Conservation (phyloP, 1,284 basidiomycete genomes). For the Lentinus polychrous region DNA sequence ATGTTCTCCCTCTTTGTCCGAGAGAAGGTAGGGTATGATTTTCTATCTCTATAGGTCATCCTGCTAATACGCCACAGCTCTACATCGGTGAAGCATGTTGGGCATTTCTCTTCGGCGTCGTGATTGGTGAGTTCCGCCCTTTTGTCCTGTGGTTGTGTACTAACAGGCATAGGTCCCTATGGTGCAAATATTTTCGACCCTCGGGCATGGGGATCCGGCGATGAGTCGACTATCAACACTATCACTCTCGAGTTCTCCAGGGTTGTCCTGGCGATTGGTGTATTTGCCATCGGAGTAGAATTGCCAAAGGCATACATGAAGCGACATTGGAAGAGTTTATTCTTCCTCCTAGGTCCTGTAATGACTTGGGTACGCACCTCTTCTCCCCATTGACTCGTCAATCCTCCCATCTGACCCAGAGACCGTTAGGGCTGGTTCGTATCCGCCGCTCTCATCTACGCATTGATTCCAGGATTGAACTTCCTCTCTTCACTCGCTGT, state of each 20-base stretch:
- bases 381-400: conserved; percentile 1
- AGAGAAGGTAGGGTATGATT: conserved; percentile 56
- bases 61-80: conserved; percentile 34
- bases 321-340: conserved; percentile 84
- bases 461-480: conserved; percentile 78
- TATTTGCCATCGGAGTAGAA: conserved; percentile 97
- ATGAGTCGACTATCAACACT: conserved; percentile 45
- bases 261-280: conserved; percentile 94
- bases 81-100: conserved; percentile 97
- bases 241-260: conserved; percentile 90
- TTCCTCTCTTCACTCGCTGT: conserved; percentile 87
- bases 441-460: conserved; percentile 84
- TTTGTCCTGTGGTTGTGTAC: background rate
- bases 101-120: conserved; percentile 92
- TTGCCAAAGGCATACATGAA: conserved; percentile 90
- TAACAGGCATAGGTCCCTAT: conserved; percentile 61
- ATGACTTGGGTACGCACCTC: conserved; percentile 74
- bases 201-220: conserved; percentile 65
- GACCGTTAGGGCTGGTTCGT: conserved; percentile 81
- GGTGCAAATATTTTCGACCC: conserved; percentile 85
- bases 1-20: conserved; percentile 93
- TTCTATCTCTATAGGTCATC: conserved; percentile 3
- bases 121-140: conserved; percentile 52
- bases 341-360: conserved; percentile 82
- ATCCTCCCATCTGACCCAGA: conserved; percentile 9